Conservation (phyloP, 805 yeast genomes). For the Candida insectalens region DNA sequence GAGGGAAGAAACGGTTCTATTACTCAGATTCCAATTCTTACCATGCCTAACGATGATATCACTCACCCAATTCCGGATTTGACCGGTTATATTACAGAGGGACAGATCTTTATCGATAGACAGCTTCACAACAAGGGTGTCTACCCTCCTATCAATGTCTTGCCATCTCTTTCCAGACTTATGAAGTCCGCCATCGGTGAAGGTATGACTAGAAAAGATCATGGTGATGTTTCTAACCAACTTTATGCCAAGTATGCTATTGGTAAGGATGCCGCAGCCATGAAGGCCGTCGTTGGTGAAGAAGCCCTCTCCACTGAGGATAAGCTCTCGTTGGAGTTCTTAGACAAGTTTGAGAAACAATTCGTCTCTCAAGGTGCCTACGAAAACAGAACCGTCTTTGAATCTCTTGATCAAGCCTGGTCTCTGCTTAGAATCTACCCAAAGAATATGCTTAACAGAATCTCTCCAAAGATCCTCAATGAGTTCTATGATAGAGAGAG, state of each 20-base stretch:
- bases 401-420: conserved; percentile 98
- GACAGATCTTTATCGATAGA: conserved; percentile 96
- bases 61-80: conserved; percentile 99
- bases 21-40: conserved; percentile 96
- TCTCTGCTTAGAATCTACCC: conserved; percentile 96
- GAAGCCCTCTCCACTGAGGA: conserved; percentile 98
- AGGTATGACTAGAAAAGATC: conserved; percentile 99
- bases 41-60: conserved; percentile 99
- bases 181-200: conserved; percentile 99
- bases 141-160: conserved; percentile 97
- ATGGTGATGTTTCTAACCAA: conserved; percentile 98
- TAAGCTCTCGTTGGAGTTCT: conserved; percentile 91
- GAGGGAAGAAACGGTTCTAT: conserved; percentile 99
- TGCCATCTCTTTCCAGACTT: conserved; percentile 94
- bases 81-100: conserved; percentile 99
- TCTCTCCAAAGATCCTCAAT: conserved; percentile 90
- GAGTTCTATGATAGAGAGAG: conserved; percentile 93
- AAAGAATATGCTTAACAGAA: conserved; percentile 96
- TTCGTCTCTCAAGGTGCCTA: conserved; percentile 95
- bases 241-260: conserved; percentile 98
- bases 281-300: conserved; percentile 99
- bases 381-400: conserved; percentile 90
- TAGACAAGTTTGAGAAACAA: conserved; percentile 95
- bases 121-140: conserved; percentile 93
- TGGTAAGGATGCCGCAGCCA: conserved; percentile 99